These are phyloP conservation scores for Cercis canadensis DNA, from an alignment of 306 rosid genomes.

Conservation along the genomic window DNA sequence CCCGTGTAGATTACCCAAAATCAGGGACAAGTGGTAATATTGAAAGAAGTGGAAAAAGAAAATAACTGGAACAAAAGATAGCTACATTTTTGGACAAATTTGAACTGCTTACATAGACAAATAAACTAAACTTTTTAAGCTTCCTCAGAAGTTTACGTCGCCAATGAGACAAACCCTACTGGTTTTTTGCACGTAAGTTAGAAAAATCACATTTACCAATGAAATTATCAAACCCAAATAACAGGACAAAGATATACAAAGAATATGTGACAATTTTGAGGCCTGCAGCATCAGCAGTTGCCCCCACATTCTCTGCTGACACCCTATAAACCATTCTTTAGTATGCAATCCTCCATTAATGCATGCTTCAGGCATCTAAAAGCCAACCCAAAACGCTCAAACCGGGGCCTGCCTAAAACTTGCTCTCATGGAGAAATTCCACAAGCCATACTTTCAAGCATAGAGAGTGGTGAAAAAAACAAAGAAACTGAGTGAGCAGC, in stretches of 20 bases:
- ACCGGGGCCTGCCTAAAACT: conserved; percentile 41
- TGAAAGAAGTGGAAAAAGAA: not conserved
- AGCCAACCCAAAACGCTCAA: conserved; percentile 34
- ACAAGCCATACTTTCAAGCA: conserved; percentile 47
- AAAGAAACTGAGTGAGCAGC: conserved; percentile 45
- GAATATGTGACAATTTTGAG: conserved; percentile 47
- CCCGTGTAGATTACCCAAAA: no score
- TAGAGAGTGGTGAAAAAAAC: conserved; percentile 28
- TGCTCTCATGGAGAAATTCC: conserved; percentile 40
- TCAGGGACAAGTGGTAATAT: no score
- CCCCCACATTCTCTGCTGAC: conserved; percentile 33
- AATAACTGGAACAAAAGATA: not conserved
- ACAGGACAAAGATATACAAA: conserved; percentile 60
- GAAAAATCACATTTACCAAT: conserved; percentile 41
- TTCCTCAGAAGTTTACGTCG: conserved; percentile 6
- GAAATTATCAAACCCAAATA: conserved; percentile 56
- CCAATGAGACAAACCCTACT: conserved; percentile 31
- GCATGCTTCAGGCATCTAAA: conserved; percentile 40
- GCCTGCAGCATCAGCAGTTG: conserved; percentile 36
- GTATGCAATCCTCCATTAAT: conserved; percentile 38
- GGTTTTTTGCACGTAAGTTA: conserved; percentile 40
- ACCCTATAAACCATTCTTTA: conserved; percentile 36
- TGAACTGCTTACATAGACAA: conserved; percentile 2
- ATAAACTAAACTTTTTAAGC: conserved; percentile 16
- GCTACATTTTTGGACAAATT: conserved; percentile 15